phyloP scores from a whole-genome alignment of 345 rosid species.

The Atalantia buxifolia region DNA sequence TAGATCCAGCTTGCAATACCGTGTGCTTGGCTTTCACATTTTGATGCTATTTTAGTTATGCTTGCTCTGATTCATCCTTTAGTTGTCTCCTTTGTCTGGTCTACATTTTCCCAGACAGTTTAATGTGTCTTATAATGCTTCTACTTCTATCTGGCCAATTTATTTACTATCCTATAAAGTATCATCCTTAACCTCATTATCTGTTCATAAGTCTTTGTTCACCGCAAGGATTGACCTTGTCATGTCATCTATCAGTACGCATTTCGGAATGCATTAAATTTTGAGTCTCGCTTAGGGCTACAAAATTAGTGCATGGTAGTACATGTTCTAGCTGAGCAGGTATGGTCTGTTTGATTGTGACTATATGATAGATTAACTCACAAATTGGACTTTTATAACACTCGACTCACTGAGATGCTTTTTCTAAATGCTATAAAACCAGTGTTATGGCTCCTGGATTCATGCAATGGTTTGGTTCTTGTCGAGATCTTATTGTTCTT shows the following conservation, averaged over 20 bases:
- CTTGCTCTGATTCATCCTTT: not conserved
- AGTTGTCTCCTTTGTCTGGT: not conserved
- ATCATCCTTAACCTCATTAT: not conserved
- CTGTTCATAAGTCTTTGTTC: not conserved
- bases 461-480: not conserved
- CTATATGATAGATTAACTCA: not conserved
- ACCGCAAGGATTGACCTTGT: too few relatives aligned
- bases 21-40: not conserved
- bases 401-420: not conserved
- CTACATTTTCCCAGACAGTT: not conserved
- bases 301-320: not conserved
- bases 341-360: not conserved
- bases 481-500: not conserved
- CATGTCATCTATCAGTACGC: not conserved
- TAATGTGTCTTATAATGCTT: not conserved
- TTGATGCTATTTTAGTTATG: not conserved
- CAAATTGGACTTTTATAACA: not conserved
- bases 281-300: not conserved
- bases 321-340: not conserved
- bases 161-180: not conserved
- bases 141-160: not conserved
- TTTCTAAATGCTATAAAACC: not conserved
- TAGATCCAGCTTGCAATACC: not conserved
- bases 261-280: not conserved
- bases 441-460: not conserved